Evolutionary conservation across 1,284 basidiomycete genomes (phyloP), one percentile per base, ranked within the genome.

Genomic region (Athelia psychrophila): DNA sequence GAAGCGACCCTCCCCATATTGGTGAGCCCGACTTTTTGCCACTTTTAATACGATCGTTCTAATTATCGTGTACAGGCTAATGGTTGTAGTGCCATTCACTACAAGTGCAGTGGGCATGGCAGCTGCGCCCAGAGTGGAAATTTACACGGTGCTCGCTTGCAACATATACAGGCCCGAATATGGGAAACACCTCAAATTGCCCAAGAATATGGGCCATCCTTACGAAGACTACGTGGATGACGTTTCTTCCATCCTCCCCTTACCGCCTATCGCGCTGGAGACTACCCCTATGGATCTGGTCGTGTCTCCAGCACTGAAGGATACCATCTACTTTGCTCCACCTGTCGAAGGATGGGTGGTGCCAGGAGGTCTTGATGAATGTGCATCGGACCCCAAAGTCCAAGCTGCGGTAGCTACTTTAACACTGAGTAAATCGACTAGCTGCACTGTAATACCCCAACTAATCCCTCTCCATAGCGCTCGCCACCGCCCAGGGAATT

Each of bases 361-460:
- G 32, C 22, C 27, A 50, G 6, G 48, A 30, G 32, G 5, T 30
- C 27, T 13, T 44, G 69, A 69, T 48, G 60, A 63, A 16, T 95
- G 91, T 62, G 80, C 84, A 22, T 73, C 80, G 20, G 88, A 93
- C 62, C 86, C 89, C 0, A 74, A 77, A 6, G 87, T 93, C 0
- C 83, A 84, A 62, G 87, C 84, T n/a, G 80, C 78, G 4, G 87
- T 88, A 5, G 88, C 91, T 5, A 82, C 78, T 61, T 66, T 91
- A 27, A 76, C 75, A 45, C 80, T 86, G 62, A 13, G 27, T 30
- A 30, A 30, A 30, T 13, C 27, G 13, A 6, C 5, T 13, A 13
- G 6, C 13, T 5, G 27, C 27, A 5, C 27, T 30, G 27, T 13
- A 30, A 30, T 13, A 30, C 13, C 6, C 6, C 5, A 30, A 30